Conservation (phyloP, 1,284 basidiomycete genomes). For the Naganishia albida region DNA sequence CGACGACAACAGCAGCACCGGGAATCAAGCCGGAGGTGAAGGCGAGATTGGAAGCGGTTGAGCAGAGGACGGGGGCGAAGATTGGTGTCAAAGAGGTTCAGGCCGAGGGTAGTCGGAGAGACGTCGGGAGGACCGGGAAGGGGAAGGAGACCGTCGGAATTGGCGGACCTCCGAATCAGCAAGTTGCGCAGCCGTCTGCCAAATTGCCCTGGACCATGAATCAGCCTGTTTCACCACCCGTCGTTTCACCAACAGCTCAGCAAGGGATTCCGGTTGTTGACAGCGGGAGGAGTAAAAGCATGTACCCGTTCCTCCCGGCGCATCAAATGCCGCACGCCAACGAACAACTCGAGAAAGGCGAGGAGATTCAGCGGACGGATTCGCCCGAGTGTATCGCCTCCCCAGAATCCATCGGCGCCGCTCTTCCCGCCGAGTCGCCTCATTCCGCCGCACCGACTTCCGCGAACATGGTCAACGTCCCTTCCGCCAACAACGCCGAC, state of each 20-base stretch:
- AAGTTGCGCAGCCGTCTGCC: neutral
- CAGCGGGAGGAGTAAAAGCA: conserved; percentile 12
- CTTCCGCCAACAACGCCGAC: neutral
- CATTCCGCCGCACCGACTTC: too few relatives aligned
- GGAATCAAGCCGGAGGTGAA: conserved; percentile 3
- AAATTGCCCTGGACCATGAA: too few relatives aligned
- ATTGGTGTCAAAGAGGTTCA: neutral
- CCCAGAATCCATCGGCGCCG: neutral
- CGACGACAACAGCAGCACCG: neutral
- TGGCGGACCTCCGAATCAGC: neutral
- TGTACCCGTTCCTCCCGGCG: conserved; percentile 15
- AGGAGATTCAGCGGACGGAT: conserved; percentile 6
- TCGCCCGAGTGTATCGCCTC: conserved; percentile 4
- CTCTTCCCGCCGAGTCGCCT: neutral
- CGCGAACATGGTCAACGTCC: neutral
- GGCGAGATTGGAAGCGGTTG: neutral
- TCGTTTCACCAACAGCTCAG: neutral
- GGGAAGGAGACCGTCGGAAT: neutral
- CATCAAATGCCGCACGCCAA: neutral
- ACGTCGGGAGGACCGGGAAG: too few relatives aligned
- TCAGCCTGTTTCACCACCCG: neutral
- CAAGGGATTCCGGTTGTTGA: neutral
- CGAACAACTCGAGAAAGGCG: neutral
- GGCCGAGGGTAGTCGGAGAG: neutral
- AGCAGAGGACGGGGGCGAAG: conserved; percentile 8